Evolutionary conservation across 164 flowering plant genomes (phyloP), one percentile per base, ranked within the genome.

Genomic region (Vitis riparia): DNA sequence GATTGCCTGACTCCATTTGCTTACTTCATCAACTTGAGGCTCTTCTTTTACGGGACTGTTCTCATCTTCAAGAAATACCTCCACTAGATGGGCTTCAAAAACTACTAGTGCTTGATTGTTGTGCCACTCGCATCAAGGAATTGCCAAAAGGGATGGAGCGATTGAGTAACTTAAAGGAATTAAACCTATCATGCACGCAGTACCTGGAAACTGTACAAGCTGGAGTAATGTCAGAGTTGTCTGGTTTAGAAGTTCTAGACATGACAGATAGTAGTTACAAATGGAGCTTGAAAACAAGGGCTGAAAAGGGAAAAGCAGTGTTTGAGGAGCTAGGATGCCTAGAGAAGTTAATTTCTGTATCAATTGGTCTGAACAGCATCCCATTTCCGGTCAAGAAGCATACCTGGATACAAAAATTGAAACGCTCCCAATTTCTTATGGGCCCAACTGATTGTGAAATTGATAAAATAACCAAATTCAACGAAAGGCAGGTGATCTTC

Each of bases 71-170:
- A 49, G 14, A 63, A 5, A 17, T 77, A 29, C 77, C 80, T 2
- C 58, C 74, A n/a, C 37, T 73, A 10, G 66, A 66, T 23, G 65
- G 27, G 1, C 77, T 73, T 14, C 12, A 2, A 11, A 70, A 59
- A 58, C 76, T 77, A 11, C 30, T 62, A 62, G 68, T 66, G 44
- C 76, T 77, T 29, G 77, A 77, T 59, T 74, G 73, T 12, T 67
- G 13, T 47, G 66, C 55, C 8, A 73, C 80, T 19, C 71, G 52
- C 17, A 27, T 77, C 2, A 67, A 55, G 59, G 74, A 77, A 30
- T 17, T 73, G 52, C 80, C 80, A 11, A 14, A n/a, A 61, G 80
- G 66, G 9, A 47, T 77, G 23, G 74, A 52, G 16, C 63, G 59
- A 5, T 23, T 77, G 29, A 62, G 58, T 30, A 49, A 66, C 16